Evolutionary conservation across 805 yeast genomes (phyloP), one percentile per base, ranked within the genome.

Genomic region (Ogataea paradorogensis): DNA sequence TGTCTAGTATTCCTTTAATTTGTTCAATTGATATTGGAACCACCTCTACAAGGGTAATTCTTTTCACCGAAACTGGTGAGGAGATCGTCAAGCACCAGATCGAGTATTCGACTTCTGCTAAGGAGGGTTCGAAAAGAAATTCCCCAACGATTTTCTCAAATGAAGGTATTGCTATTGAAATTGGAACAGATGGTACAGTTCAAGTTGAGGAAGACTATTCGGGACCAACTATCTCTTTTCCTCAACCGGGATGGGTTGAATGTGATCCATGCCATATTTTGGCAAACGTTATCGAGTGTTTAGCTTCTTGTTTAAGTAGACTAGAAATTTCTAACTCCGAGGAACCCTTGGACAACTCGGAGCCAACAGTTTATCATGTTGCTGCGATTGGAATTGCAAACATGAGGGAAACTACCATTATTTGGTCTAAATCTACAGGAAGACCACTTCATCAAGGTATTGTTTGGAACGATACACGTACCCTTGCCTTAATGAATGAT

Each of bases 401-500:
- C 65, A 95, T 91, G 93, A 78, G 98, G 59, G 98, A 90, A 66
- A 90, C 98, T 30, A 83, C 95, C 21, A 73, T 84, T 38, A 80
- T 90, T 34, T 90, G 96, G 96, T 82, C 88, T 42, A 74, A 80
- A 50, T 70, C 70, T 38, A 88, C 96, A 2, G 96, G 96, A 28
- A 67, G 69, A 49, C 95, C 96, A 4, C 74, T 88, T 40, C 75
- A 82, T 58, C 82, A 85, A 59, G 97, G 96, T 56, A 87, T 90
- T 61, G 95, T 90, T 26, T 90, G 98, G 98, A 86, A 91, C 47
- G 98, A 90, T 66, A 85, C 95, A 28, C 76, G 98, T 58, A 91
- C 95, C 28, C 66, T 84, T 8, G 78, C 71, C 14, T 73, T 85
- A 34, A 89, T 88, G 38, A 75, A 76, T 46, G 75, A 79, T 48